Base-by-base conservation (phyloP, 176 grass and related monocot species). In the Puya raimondii region DNA sequence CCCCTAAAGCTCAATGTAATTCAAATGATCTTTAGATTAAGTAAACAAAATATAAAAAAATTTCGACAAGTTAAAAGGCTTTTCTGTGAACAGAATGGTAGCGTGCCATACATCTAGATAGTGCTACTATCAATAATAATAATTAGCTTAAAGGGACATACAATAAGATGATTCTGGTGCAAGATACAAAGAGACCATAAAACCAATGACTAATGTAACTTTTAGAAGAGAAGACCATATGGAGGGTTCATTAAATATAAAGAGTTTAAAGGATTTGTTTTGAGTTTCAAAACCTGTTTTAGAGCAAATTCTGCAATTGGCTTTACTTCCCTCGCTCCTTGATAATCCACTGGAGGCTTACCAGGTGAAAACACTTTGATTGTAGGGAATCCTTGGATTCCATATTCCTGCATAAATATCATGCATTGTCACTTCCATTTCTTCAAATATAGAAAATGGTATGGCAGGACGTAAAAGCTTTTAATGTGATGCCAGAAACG, bases 281-380 rank as follows among this genome's bases (percentile, higher is more conserved):
- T 78, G 80, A 42, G 33, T 42, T 42, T 7, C 33, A 78, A 79
- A 81, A 96, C 95, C 95, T 99, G 85, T 14, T 81, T 51, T 49
- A 99, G 73, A 84, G 87, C 87, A 84, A 91, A 99, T 51, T 99
- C 87, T 78, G 84, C 90, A 49, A 99, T 91, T 66, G 95, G 75
- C 70, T 99, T 99, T 69, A 85, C 90, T 73, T 99, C 95, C 75
- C 87, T 89, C 71, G 73, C 95, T 68, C 95, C 95, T 82, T 91
- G 72, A 91, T 99, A 99, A 84, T 99, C 95, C 23, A 94, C 70
- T 82, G 95, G 85, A 52, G 82, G 82, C 77, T 99, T 99, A 17
- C 95, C 95, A 82, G 95, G 95, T 76, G 65, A 64, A 79, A 99
- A 99, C 2, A 84, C 87, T 74, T 99, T 99, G 66, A 99, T 94